Conservation (phyloP, 2,329 filamentous ascomycete species). For the Diaporthe nobilis region DNA sequence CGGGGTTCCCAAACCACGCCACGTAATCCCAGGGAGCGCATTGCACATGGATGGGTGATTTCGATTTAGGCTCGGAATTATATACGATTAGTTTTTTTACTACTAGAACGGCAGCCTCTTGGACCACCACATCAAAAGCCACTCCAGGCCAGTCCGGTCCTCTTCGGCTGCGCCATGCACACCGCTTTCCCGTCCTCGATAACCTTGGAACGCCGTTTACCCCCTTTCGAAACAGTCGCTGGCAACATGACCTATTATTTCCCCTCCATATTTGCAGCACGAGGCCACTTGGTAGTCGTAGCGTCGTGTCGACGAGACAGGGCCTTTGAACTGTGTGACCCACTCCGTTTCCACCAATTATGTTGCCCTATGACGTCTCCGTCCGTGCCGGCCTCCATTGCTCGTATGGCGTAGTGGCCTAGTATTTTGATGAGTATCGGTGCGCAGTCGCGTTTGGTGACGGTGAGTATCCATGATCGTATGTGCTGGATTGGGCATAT, state of each 20-base stretch:
- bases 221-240: conserved; percentile 25
- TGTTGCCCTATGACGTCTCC: background rate
- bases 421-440: conserved; percentile 59
- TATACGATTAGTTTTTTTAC: conserved; percentile 35
- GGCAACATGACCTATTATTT: background rate
- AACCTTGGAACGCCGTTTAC: conserved; percentile 12
- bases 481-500: conserved; percentile 69
- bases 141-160: conserved; percentile 8
- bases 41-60: conserved; percentile 27
- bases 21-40: conserved; percentile 31
- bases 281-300: conserved; percentile 5
- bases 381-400: background rate
- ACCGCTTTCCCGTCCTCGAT: conserved; percentile 1
- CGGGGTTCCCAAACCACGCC: conserved; percentile 28
- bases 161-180: conserved; percentile 9
- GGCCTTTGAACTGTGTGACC: conserved; percentile 1
- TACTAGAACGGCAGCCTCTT: conserved; percentile 27
- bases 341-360: background rate
- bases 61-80: conserved; percentile 32
- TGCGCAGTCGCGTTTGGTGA: conserved; percentile 54
- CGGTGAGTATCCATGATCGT: conserved; percentile 66
- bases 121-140: conserved; percentile 7
- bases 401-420: conserved; percentile 32
- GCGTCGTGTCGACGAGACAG: conserved; percentile 1
- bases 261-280: background rate